These are phyloP conservation scores for Blastomyces parvus DNA, from an alignment of 2,329 filamentous ascomycete genomes.

Conservation along the genomic window DNA sequence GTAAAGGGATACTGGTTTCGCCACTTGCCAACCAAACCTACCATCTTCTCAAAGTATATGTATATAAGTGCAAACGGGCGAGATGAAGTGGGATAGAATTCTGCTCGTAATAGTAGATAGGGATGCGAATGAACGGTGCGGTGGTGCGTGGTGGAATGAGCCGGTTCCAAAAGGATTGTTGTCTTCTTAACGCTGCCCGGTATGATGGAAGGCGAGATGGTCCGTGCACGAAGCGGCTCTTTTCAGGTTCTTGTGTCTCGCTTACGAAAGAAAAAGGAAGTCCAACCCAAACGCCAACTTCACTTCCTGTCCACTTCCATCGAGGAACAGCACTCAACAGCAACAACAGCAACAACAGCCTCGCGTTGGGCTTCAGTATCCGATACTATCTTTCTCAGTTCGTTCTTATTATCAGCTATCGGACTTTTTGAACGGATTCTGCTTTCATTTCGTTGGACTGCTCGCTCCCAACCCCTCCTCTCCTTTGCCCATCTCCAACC, in stretches of 20 bases:
- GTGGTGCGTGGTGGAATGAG: neutral
- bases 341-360: no score
- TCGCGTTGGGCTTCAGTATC: neutral
- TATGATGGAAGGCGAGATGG: slow-evolving; percentile 4
- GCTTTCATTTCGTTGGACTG: neutral
- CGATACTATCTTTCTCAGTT: neutral
- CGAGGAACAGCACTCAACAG: neutral
- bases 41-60: slow-evolving; percentile 21
- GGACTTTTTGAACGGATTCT: neutral
- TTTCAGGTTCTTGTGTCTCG: slow-evolving; percentile 1
- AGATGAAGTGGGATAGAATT: neutral
- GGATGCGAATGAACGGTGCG: neutral
- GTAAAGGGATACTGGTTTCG: slow-evolving; percentile 13
- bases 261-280: slow-evolving; percentile 6
- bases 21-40: slow-evolving; percentile 13
- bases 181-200: neutral
- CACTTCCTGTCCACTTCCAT: neutral
- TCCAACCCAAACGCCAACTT: neutral
- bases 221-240: slow-evolving; percentile 10
- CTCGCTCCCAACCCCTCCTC: neutral
- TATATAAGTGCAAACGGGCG: neutral
- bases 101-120: neutral
- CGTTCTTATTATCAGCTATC: neutral
- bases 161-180: slow-evolving; percentile 4
- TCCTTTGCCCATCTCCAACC: neutral